These are phyloP conservation scores for Magnolia changhungtana DNA, from an alignment of 164 flowering plant genomes.

Conservation along the genomic window DNA sequence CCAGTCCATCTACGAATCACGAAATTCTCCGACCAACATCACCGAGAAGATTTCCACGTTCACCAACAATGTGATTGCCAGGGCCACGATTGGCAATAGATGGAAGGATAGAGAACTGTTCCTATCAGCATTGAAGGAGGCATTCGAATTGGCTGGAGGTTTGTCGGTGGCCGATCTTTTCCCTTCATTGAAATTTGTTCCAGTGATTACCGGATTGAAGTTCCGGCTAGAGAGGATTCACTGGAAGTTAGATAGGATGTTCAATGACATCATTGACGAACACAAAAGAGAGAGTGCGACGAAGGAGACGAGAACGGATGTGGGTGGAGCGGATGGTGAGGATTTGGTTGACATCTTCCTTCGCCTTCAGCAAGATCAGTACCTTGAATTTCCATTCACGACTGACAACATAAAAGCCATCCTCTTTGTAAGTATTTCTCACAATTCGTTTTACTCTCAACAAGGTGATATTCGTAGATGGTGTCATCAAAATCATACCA, in stretches of 20 bases:
- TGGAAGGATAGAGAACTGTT: slow-evolving; percentile 30
- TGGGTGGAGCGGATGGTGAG: background rate
- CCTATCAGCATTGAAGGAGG: slow-evolving; percentile 13
- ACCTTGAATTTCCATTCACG: slow-evolving; percentile 23
- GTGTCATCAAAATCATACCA: background rate
- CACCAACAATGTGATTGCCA: slow-evolving; percentile 19
- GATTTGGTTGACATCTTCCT: slow-evolving; percentile 31
- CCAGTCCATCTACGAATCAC: slow-evolving; percentile 3
- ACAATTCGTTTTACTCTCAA: too few relatives aligned
- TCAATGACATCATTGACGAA: slow-evolving; percentile 23
- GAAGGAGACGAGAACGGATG: background rate
- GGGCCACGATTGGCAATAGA: slow-evolving; percentile 37
- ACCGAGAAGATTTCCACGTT: slow-evolving; percentile 16
- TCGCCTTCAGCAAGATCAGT: slow-evolving; percentile 10
- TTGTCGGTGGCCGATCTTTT: slow-evolving; percentile 30
- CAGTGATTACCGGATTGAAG: slow-evolving; percentile 20
- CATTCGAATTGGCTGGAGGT: slow-evolving; percentile 17
- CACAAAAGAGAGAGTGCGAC: slow-evolving; percentile 6
- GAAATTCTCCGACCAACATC: slow-evolving; percentile 15
- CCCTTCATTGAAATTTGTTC: slow-evolving; percentile 20
- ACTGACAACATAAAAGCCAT: slow-evolving; percentile 27
- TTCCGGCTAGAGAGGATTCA: slow-evolving; percentile 19
- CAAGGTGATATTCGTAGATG: too few relatives aligned
- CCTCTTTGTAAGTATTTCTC: slow-evolving; percentile 15
- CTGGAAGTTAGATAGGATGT: slow-evolving; percentile 15